Evolutionary conservation across 163 green algal species (phyloP).

Genomic region (Coccomyxa subellipsoidea): DNA sequence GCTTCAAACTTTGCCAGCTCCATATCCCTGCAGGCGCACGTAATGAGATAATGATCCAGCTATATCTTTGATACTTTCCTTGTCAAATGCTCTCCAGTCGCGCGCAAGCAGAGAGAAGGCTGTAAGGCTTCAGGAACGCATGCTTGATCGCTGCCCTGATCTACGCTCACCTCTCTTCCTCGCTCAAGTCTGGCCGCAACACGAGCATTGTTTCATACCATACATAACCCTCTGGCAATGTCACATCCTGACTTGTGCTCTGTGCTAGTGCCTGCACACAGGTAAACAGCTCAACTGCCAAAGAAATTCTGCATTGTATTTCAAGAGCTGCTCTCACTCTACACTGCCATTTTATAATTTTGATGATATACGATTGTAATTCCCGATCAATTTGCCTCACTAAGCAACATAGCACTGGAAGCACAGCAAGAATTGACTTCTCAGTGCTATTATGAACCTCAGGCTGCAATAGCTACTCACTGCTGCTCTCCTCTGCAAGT

Average conservation of each 20-base stretch:
- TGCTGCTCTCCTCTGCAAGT: neutral
- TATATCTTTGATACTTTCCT: too few species aligned
- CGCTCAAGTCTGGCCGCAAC: conserved; percentile 68
- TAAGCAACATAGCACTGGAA: too few species aligned
- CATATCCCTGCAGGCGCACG: conserved; percentile 51
- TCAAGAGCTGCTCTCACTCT: too few species aligned
- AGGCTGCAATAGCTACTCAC: neutral
- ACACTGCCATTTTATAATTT: too few species aligned
- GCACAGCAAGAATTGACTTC: too few species aligned
- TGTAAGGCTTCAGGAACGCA: neutral
- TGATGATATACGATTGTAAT: too few species aligned
- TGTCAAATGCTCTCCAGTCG: too few species aligned
- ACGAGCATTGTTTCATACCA: conserved; percentile 94
- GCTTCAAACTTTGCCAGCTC: conserved; percentile 92
- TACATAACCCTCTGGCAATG: conserved; percentile 1
- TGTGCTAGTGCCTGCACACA: neutral
- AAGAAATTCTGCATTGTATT: too few species aligned
- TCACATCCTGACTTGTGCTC: neutral
- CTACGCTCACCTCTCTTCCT: conserved; percentile 66
- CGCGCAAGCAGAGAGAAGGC: too few species aligned
- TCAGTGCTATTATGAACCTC: too few species aligned
- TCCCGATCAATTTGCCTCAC: too few species aligned
- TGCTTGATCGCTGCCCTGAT: neutral
- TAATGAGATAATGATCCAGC: neutral
- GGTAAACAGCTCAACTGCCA: neutral